These are phyloP conservation scores for Suhomyces anneliseae DNA, from an alignment of 1,139 yeast genomes.

Conservation along the genomic window DNA sequence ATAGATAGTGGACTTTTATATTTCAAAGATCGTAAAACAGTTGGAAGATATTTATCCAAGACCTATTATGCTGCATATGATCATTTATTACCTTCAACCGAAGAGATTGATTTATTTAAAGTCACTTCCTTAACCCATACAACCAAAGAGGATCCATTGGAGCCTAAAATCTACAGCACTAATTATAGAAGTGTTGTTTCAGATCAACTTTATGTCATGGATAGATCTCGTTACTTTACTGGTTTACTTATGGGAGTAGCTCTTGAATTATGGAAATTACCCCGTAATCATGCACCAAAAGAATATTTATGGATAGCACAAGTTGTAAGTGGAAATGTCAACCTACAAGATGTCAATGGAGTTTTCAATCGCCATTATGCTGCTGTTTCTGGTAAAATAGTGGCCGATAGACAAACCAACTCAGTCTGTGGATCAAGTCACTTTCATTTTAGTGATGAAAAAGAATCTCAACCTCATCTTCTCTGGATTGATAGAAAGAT, in stretches of 20 bases:
- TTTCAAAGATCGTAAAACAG: constrained; percentile 17
- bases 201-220: constrained; percentile 11
- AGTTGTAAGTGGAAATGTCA: constrained; percentile 8
- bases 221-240: constrained; percentile 10
- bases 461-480: constrained; percentile 4
- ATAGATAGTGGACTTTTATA: constrained; percentile 18
- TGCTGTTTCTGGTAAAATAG: constrained; percentile 12
- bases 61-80: constrained; percentile 1
- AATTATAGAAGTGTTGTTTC: constrained; percentile 2
- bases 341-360: not conserved
- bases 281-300: constrained; percentile 4
- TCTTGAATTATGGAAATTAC: constrained; percentile 10
- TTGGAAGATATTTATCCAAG: not conserved
- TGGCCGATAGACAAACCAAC: constrained; percentile 6
- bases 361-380: constrained; percentile 11
- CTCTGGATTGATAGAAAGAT: constrained; percentile 13
- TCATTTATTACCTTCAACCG: not conserved
- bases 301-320: constrained; percentile 16
- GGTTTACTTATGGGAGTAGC: constrained; percentile 11
- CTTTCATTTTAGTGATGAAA: constrained; percentile 14
- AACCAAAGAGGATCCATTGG: not conserved
- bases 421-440: constrained; percentile 11
- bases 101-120: not conserved
- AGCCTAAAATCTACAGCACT: constrained; percentile 1
- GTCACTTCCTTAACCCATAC: not conserved